Conservation (phyloP, 495 filamentous ascomycete species). For the Aeminium ludgeri region DNA sequence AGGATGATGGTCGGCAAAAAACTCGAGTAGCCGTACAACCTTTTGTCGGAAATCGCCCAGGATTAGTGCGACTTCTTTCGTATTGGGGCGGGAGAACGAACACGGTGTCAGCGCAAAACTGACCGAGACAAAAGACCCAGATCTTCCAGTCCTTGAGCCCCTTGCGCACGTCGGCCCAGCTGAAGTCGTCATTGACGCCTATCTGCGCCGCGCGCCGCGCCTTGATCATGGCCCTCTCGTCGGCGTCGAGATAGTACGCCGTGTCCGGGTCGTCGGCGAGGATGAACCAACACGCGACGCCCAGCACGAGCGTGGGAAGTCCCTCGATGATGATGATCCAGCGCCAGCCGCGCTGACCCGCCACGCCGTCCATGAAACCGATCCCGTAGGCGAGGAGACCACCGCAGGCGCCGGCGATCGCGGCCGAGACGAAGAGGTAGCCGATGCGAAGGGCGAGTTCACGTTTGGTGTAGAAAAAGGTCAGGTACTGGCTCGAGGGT, state of each 20-base stretch:
- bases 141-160: slow-evolving; percentile 43
- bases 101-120: slow-evolving; percentile 29
- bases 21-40: slow-evolving; percentile 60
- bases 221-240: slow-evolving; percentile 10
- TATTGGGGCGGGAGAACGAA: too few species aligned
- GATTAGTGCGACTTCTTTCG: too few species aligned
- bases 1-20: slow-evolving; percentile 68
- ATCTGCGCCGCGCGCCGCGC: not conserved
- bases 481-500: slow-evolving; percentile 31
- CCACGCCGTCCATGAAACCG: slow-evolving; percentile 50
- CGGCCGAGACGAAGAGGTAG: slow-evolving; percentile 59
- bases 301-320: slow-evolving; percentile 43
- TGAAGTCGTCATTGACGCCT: slow-evolving; percentile 20
- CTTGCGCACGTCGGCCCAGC: slow-evolving; percentile 35
- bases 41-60: slow-evolving; percentile 49
- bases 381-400: slow-evolving; percentile 60
- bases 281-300: slow-evolving; percentile 40
- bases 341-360: slow-evolving; percentile 43
- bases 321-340: slow-evolving; percentile 61
- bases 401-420: slow-evolving; percentile 56
- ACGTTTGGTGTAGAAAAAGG: slow-evolving; percentile 55
- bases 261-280: slow-evolving; percentile 43
- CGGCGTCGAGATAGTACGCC: slow-evolving; percentile 18
- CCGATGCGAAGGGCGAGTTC: slow-evolving; percentile 57
- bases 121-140: slow-evolving; percentile 39